A percentile compares a stretch with the other conserved stretches of the same genome.
Conservation (phyloP, 2,329 filamentous ascomycete genomes). For the Colletotrichum sp. region DNA sequence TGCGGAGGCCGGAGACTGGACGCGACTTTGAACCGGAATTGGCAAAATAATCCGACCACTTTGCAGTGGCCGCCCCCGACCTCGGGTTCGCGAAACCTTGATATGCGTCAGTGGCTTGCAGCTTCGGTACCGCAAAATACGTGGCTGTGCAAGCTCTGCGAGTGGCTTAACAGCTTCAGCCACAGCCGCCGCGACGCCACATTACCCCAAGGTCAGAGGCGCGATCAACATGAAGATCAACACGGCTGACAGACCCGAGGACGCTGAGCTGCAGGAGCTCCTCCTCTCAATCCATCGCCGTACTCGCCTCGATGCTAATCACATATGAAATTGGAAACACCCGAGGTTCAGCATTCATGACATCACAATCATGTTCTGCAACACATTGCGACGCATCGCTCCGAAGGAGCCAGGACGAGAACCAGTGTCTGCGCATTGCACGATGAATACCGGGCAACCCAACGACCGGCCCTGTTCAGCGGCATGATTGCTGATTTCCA, state of each 20-base stretch:
- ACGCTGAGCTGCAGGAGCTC: background rate
- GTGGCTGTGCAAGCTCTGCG: background rate
- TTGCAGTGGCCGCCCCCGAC: background rate
- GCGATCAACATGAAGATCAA: constrained; percentile 4
- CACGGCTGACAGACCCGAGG: background rate
- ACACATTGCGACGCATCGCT: background rate
- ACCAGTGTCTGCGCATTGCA: background rate
- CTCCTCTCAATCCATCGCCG: background rate
- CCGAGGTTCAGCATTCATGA: background rate
- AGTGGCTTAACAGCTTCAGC: background rate
- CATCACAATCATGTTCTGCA: background rate
- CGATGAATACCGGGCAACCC: background rate
- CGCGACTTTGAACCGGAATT: background rate
- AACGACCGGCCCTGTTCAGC: background rate
- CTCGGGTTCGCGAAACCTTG: background rate
- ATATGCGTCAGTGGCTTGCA: background rate
- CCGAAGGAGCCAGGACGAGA: background rate
- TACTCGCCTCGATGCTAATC: background rate
- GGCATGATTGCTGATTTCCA: background rate
- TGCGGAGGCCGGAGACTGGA: background rate
- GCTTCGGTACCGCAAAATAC: background rate
- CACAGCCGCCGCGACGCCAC: background rate
- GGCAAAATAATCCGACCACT: constrained; percentile 7
- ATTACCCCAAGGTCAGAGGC: background rate
- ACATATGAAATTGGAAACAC: background rate